Evolutionary conservation across 75 land plant species (phyloP), one percentile per base, ranked within the genome.

Genomic region (Azolla pinnata): DNA sequence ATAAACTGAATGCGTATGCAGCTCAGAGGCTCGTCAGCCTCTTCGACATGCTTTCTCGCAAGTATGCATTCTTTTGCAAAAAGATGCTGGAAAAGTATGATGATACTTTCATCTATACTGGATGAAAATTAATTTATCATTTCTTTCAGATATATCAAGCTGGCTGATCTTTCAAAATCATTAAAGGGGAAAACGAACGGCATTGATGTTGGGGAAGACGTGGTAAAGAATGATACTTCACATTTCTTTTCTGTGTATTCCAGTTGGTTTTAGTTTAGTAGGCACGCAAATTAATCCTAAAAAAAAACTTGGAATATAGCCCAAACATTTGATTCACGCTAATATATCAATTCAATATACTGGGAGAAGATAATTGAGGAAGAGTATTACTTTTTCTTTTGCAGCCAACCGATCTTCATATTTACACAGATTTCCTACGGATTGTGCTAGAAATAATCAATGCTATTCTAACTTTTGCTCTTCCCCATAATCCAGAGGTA

Each of bases 401-500:
- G 64, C 79, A 84, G 95, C 84, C 90, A 69, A 64, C 86, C 17
- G 95, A 88, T 54, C 63, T 82, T 42, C 86, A 82, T 54, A 72
- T 88, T 8, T 88, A 85, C 45, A 82, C 83, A 0, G 95, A 88
- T 42, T 88, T 88, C 62, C 67, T 88, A 47, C 69, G 90, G 35
- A 76, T 85, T 65, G 95, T 85, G 29, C 74, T 88, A 56, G 95
- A 88, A 76, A 82, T 88, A 28, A 56, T 88, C 46, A 88, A 85
- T 69, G 78, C 90, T 25, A 85, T 88, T 24, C 72, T 88, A 56
- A 77, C 86, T 26, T 82, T 85, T 75, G 95, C 95, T 12, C 57
- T 88, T 56, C 90, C 95, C 2, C 58, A 83, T 7, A 88, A 88
- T 77, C 95, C 95, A 47, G 95, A 88, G 90, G 93, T 87, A 70